Conservation (phyloP, 352 stramenopile genomes). For the Pythium dissotocum region DNA sequence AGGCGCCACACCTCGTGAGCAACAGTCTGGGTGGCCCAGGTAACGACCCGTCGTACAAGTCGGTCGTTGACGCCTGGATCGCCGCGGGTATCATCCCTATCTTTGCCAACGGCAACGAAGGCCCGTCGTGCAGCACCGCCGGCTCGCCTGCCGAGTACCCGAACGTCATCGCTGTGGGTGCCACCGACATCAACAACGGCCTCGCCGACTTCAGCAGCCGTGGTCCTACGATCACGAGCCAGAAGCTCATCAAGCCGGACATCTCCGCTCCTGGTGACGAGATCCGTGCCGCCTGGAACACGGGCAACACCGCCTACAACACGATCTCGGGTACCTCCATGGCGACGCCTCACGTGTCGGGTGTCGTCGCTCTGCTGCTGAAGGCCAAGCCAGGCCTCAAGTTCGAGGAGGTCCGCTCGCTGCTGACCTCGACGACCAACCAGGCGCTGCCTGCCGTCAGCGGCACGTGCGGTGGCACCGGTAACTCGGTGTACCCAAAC, state of each 20-base stretch:
- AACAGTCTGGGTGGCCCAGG: conserved; percentile 7
- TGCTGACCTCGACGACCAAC: conserved; percentile 4
- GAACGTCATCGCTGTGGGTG: conserved; percentile 30
- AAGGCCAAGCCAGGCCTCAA: conserved; percentile 20
- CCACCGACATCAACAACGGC: conserved; percentile 10
- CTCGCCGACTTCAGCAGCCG: conserved; percentile 20
- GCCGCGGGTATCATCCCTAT: conserved; percentile 27
- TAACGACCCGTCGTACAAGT: conserved; percentile 27
- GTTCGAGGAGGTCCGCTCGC: conserved; percentile 13
- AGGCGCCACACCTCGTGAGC: conserved; percentile 15
- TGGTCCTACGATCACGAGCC: conserved; percentile 6
- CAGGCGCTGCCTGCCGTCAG: background rate
- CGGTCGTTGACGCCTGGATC: conserved; percentile 21
- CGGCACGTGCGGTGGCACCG: conserved; percentile 23
- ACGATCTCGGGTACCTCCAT: conserved; percentile 29
- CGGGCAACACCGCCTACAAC: conserved; percentile 19
- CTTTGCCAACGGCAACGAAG: conserved; percentile 25
- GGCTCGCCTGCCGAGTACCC: conserved; percentile 21
- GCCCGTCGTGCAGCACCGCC: conserved; percentile 8
- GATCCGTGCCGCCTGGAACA: conserved; percentile 17
- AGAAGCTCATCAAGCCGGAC: conserved; percentile 28
- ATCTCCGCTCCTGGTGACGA: conserved; percentile 20
- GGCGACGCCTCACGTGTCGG: conserved; percentile 33
- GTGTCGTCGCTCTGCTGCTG: conserved; percentile 29
- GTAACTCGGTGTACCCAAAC: conserved; percentile 25